Conservation (phyloP, 192 early-diverging fungal genomes). For the Linnemannia schmuckeri region DNA sequence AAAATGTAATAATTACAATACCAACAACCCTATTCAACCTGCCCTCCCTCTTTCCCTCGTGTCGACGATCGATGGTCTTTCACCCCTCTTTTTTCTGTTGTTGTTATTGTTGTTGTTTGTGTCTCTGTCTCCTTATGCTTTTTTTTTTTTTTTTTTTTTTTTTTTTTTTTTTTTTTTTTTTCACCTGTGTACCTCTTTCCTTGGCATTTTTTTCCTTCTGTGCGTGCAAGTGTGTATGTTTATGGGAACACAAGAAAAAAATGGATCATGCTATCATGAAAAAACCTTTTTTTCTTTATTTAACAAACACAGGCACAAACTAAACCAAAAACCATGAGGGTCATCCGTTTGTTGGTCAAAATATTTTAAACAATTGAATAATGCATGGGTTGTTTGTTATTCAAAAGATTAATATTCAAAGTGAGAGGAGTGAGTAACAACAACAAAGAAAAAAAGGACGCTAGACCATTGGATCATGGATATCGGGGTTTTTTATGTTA, state of each 20-base stretch:
- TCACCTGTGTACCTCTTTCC: not conserved
- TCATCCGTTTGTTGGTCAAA: not conserved
- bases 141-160: not conserved
- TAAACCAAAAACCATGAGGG: conserved; percentile 8
- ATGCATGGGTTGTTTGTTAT: not conserved
- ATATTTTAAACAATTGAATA: not conserved
- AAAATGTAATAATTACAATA: conserved; percentile 3
- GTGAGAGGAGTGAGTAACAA: not conserved
- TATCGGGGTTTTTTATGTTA: not conserved
- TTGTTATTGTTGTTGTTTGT: not conserved
- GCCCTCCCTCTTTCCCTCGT: not conserved
- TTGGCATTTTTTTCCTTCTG: not conserved
- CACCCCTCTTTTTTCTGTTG: not conserved
- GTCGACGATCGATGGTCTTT: not conserved
- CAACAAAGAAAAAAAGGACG: conserved; percentile 13
- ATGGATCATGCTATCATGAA: not conserved
- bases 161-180: not conserved
- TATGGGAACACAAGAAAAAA: conserved; percentile 5
- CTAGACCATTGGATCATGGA: not conserved
- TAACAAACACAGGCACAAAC: not conserved
- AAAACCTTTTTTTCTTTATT: not conserved
- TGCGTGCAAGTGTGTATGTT: not conserved
- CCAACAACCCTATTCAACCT: not conserved
- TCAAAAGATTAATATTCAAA: not conserved
- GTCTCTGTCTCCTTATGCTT: not conserved